Base-by-base conservation (phyloP, 495 filamentous ascomycete genomes). In the Penicillium egyptiacum region DNA sequence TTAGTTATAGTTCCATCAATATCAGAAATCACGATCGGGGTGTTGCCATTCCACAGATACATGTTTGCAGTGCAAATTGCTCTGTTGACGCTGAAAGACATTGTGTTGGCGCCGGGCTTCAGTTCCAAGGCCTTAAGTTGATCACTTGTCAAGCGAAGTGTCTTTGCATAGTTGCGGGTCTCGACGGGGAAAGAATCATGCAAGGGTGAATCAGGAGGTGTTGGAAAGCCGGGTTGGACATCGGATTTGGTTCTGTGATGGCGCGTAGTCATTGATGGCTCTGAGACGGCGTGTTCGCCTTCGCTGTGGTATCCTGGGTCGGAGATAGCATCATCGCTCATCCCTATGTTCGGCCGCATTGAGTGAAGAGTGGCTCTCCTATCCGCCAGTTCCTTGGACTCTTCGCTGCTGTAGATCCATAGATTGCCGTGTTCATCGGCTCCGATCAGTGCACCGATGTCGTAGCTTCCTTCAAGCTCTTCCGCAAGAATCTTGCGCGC, bases 1-100 rank as follows among this genome's bases (percentile, higher is more conserved):
- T 98, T 99, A 45, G 94, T 99, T 62, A 99, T 99, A 20, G 94
- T 99, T 22, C 94, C 94, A 75, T 99, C 94, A 62, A 99, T 96
- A 73, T 99, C 94, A 12, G 92, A 97, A 59, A 99, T 96, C 23
- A 99, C 93, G 48, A 97, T 91, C 0, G 94, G 95, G 0, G 85
- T 86, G 60, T 94, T 89, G 56, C 92, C 82, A 61, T 81, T 86
- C 94, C 94, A 98, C 53, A 93, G 80, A 63, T 88, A 99, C 88
- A 99, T 96, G 59, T 80, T 87, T 2, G 92, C 95, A 33, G 84
- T 83, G 73, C 95, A 98, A 0, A 89, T 96, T 1, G 95, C 92
- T 56, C 89, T 81, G 71, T 97, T 97, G 43, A 99, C 94, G 30
- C 88, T 96, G 70, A 99, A 99, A 64, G 90, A 92, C 83, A 98